Evolutionary conservation across 352 stramenopile species (phyloP).

Genomic region (Pythium coloratum): DNA sequence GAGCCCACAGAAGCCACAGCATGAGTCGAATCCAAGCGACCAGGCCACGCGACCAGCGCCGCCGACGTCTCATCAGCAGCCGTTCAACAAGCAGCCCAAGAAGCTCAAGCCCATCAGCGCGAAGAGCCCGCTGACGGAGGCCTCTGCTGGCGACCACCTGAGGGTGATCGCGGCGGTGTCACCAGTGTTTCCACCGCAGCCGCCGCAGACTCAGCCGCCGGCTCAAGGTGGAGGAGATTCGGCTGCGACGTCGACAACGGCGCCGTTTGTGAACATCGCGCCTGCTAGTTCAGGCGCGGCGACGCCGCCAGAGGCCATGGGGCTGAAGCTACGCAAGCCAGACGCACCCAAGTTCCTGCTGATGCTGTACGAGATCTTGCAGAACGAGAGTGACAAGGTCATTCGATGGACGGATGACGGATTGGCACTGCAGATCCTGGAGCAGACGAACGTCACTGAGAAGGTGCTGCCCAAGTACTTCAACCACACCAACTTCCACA

Average conservation of each 20-base stretch:
- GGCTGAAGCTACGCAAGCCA: slow-evolving; percentile 33
- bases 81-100: background rate
- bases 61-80: background rate
- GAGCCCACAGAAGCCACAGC: slow-evolving; percentile 1
- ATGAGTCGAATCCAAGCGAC: background rate
- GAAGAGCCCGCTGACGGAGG: background rate
- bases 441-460: slow-evolving; percentile 49
- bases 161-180: background rate
- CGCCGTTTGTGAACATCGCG: slow-evolving; percentile 17
- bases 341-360: slow-evolving; percentile 57
- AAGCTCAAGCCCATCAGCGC: slow-evolving; percentile 4
- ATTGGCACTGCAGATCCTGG: slow-evolving; percentile 47
- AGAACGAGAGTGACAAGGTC: slow-evolving; percentile 45
- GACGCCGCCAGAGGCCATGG: slow-evolving; percentile 16
- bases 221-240: background rate
- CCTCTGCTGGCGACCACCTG: background rate
- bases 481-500: slow-evolving; percentile 89
- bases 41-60: background rate
- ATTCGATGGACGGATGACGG: slow-evolving; percentile 56
- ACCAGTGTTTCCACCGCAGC: background rate
- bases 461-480: slow-evolving; percentile 89
- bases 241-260: background rate
- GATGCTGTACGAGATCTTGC: slow-evolving; percentile 56
- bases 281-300: slow-evolving; percentile 9
- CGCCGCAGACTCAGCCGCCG: background rate